phyloP scores from a whole-genome alignment of 495 filamentous ascomycete species.

The Cairneyella variabilis region DNA sequence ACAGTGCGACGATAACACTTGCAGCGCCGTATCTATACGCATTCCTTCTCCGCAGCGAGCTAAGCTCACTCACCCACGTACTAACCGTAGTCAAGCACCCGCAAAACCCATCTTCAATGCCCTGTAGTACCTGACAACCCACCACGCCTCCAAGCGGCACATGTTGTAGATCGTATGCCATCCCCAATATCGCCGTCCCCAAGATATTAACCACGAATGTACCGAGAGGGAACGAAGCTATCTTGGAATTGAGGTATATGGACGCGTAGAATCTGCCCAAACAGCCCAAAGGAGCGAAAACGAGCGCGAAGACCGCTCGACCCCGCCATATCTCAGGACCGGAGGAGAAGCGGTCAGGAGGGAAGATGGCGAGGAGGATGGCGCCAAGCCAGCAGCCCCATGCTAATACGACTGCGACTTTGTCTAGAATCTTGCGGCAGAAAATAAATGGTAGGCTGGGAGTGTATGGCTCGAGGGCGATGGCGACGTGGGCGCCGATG shows the following conservation, averaged over 20 bases:
- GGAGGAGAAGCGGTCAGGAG: constrained; percentile 55
- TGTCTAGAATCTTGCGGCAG: constrained; percentile 60
- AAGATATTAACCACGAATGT: constrained; percentile 83
- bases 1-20: constrained; percentile 64
- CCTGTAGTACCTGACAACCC: constrained; percentile 78
- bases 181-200: constrained; percentile 61
- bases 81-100: constrained; percentile 88
- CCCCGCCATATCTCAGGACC: constrained; percentile 64
- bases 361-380: constrained; percentile 67
- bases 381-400: constrained; percentile 77
- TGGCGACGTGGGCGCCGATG: constrained; percentile 74
- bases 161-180: constrained; percentile 74
- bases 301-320: constrained; percentile 67
- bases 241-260: constrained; percentile 60
- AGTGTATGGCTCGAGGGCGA: constrained; percentile 49
- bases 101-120: constrained; percentile 87
- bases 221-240: constrained; percentile 74
- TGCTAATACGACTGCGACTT: constrained; percentile 54
- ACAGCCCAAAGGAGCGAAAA: constrained; percentile 83
- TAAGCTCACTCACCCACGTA: constrained; percentile 84
- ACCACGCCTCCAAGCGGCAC: constrained; percentile 45
- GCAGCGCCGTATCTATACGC: constrained; percentile 70
- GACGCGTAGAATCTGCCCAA: constrained; percentile 70
- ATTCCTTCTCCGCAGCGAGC: constrained; percentile 58
- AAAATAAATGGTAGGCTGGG: constrained; percentile 56